Evolutionary conservation across 2,329 filamentous ascomycete genomes (phyloP), one percentile per base, ranked within the genome.

Genomic region (Sordariomycetes sp.): DNA sequence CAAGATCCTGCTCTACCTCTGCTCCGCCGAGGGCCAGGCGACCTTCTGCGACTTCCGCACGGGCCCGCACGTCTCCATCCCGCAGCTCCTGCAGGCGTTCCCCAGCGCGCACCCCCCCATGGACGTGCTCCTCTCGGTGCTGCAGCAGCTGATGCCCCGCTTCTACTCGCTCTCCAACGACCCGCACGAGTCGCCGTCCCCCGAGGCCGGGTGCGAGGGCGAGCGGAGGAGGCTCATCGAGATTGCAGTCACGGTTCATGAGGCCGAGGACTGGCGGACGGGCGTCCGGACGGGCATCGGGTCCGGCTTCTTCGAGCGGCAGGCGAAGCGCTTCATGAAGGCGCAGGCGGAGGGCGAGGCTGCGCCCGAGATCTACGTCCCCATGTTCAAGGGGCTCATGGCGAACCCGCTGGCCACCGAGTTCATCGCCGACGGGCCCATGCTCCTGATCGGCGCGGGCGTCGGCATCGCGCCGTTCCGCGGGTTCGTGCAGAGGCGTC

Each of bases 351-450:
- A 77, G 2, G 86, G 86, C 53, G 75, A 79, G 57, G 70, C 70
- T 60, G 68, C 72, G 54, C 77, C 72, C 2, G 81, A 90, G 62
- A 55, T 58, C 42, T 84, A 89, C 63, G 76, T 97, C 5, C 94
- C 94, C 64, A 96, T 99, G 89, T 99, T 99, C 81, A 90, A 95
- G 66, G 94, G 94, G 0, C 77, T 99, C 51, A 99, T 99, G 94
- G 86, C 90, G 60, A 99, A 99, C 69, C 94, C 94, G 0, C 80
- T 99, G 1, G 94, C 91, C 12, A 87, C 86, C 67, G 85, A 96
- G 67, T 99, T 97, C 67, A 86, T 90, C 56, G 85, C 88, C 2
- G 92, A 99, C 68, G 94, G 94, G 0, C 94, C 94, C 0, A 99
- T 99, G 94, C 84, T 99, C 42, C 81, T 99, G 53, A 96, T 99